Base-by-base conservation (phyloP, 257 asterid genomes). In the Primulina huaijiensis region DNA sequence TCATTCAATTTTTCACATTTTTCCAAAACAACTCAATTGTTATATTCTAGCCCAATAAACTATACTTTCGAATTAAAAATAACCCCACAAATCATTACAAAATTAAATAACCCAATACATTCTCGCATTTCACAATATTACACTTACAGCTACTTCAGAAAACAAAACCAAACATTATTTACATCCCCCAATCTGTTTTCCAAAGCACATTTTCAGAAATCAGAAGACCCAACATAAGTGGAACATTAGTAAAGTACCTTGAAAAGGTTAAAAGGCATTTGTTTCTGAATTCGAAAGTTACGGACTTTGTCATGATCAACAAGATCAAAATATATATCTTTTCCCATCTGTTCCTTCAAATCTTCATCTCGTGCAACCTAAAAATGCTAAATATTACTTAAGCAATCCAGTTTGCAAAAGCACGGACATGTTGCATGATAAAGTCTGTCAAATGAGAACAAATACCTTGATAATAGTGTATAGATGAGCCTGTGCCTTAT, bases 301-400 rank as follows among this genome's bases (percentile, higher is more conserved):
- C 78, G 91, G 77, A 89, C 95, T 87, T 87, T 87, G 68, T 89
- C 96, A 83, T 91, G 97, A 81, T 91, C 93, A 63, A 89, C 95
- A 62, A 91, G 88, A 83, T 91, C 97, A 84, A 91, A 91, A 83
- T 89, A 86, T 72, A 86, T 81, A 19, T 91, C 91, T 73, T 67
- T 83, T 34, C 97, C 97, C 83, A 91, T 83, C 78, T 91, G 97
- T 60, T 82, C 85, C 34, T 71, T 80, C 40, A 91, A 78, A 72
- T 91, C 97, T 58, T 77, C 87, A 74, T 91, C 95, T 38, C 93
- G 89, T 67, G 96, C 96, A 72, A 91, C 96, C 97, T 90, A 67
- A 23, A 76, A 62, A 72, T 27, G 65, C 25, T 61, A 70, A 62
- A 37, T 62, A 63, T 74, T 9, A 56, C 2, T 16, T 17, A 59